Evolutionary conservation across 345 rosid genomes (phyloP).

Genomic region (Turritis glabra): DNA sequence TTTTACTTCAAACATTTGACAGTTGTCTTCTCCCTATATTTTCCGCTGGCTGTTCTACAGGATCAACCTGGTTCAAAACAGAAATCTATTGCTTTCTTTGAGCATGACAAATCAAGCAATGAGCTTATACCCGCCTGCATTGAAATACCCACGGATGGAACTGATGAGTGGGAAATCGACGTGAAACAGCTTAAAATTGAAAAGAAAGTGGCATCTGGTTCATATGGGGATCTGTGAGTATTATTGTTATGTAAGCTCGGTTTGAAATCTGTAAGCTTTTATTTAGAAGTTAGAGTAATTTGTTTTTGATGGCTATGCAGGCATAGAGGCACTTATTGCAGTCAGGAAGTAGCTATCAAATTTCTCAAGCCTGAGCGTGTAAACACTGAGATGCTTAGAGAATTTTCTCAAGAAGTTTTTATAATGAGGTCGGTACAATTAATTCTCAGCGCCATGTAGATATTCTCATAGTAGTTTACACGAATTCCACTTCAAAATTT

Average conservation of each 20-base stretch:
- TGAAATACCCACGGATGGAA: conserved; percentile 84
- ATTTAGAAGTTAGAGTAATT: conserved; percentile 16
- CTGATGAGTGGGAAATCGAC: conserved; percentile 97
- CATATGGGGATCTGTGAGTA: conserved; percentile 92
- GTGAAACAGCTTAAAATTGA: conserved; percentile 65
- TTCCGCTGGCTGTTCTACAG: conserved; percentile 45
- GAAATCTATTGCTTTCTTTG: conserved; percentile 46
- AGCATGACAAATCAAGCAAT: conserved; percentile 46
- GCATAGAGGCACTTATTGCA: conserved; percentile 80
- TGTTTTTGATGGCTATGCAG: conserved; percentile 45
- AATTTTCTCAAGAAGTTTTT: conserved; percentile 92
- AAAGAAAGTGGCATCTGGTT: conserved; percentile 85
- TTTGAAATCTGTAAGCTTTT: background rate
- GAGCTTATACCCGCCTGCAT: conserved; percentile 60
- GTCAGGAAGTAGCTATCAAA: conserved; percentile 98
- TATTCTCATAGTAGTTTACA: background rate
- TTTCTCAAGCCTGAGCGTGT: conserved; percentile 82
- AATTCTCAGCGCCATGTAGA: background rate
- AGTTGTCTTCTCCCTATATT: conserved; percentile 14
- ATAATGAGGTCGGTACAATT: conserved; percentile 75
- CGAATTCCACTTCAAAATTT: background rate
- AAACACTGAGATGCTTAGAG: conserved; percentile 68
- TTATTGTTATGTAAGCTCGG: conserved; percentile 13
- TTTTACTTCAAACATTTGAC: conserved; percentile 10
- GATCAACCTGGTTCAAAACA: conserved; percentile 56